Percentiles rank a stretch among this genome's conserved stretches.
Conservation (phyloP, 305 asterid species). For the Fraxinus albicans region DNA sequence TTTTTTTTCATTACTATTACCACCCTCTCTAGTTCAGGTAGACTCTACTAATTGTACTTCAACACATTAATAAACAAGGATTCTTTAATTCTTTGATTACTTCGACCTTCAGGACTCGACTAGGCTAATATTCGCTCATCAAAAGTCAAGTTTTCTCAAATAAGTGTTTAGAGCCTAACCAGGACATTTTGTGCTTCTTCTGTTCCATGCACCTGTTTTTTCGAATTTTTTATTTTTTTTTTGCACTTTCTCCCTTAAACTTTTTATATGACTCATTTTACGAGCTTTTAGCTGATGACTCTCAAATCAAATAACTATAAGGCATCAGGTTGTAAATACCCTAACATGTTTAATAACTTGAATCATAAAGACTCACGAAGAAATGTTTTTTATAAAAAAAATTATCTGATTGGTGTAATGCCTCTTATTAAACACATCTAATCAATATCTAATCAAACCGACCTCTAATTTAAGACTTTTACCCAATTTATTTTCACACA, state of each 20-base stretch:
- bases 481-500: background rate
- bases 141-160: background rate
- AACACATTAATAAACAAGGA: background rate
- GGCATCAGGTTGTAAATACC: background rate
- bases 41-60: background rate
- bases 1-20: background rate
- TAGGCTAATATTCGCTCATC: too few species aligned
- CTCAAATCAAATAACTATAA: background rate
- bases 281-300: too few species aligned
- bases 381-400: too few species aligned
- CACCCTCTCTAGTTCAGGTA: background rate
- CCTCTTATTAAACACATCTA: background rate
- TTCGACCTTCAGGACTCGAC: background rate
- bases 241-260: background rate
- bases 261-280: background rate
- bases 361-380: background rate
- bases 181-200: background rate
- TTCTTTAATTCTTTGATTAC: background rate
- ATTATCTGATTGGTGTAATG: background rate
- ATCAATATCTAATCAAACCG: too few species aligned
- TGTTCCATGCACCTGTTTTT: background rate
- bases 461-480: background rate
- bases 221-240: background rate
- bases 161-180: background rate
- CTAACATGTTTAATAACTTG: background rate